Base-by-base conservation (phyloP, 768 basidiomycete species). In the Pleurotus tuoliensis region DNA sequence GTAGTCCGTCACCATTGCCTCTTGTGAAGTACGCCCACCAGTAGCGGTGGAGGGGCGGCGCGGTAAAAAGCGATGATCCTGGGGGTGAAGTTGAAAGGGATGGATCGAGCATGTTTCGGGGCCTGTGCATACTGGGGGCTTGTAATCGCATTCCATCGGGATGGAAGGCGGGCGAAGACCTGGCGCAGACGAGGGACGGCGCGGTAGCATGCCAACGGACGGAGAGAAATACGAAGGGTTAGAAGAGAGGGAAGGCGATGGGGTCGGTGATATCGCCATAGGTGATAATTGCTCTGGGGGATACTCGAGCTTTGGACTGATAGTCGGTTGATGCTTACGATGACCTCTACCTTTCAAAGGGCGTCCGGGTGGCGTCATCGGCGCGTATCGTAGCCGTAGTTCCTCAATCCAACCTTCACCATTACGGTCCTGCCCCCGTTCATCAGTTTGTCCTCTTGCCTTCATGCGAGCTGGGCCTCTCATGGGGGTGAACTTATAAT, bases 401-500 rank as follows among this genome's bases (percentile, higher is more conserved):
- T 64, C 51, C 60, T 49, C 43, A 70, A 67, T 39, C 73, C 73
- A 30, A 64, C 61, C 16, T 69, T 66, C 37, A 66, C 63, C 48
- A 60, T 62, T 40, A 60, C 63, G 15, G 60, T 64, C 27, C 43
- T 49, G 40, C 61, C 56, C 44, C 56, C 56, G 15, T 40, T 34
- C 62, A 49, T n/a, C 43, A 45, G 55, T 37, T 45, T 64, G 63
- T 55, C 55, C 59, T 60, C 66, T 73, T 43, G 58, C 63, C 62
- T 74, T 75, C 18, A 66, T 50, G 22, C 68, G 69, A 44, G 66
- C 63, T n/a, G 71, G 66, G 7, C 70, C 69, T 16, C 69, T 68
- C 0, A 71, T 70, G 38, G 87, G 86, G 25, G 77, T 74, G 60
- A 86, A 88, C 66, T 81, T 83, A 69, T 87, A 88, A 58, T 79